Conservation (phyloP, 352 stramenopile species). For the Globisporangium emineosum region DNA sequence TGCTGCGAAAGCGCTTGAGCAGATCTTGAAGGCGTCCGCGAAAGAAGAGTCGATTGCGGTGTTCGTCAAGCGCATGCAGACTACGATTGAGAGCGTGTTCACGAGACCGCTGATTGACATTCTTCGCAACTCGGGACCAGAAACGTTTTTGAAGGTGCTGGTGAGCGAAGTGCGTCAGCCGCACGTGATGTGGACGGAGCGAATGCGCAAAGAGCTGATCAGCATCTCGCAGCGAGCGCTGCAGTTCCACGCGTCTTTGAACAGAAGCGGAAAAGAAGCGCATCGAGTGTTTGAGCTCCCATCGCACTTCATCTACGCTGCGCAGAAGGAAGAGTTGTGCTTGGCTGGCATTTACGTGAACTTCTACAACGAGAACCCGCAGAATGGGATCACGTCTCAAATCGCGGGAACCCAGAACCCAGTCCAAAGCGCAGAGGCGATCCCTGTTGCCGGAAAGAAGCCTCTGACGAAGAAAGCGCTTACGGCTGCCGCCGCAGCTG, state of each 20-base stretch:
- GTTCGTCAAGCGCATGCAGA: slow-evolving; percentile 79
- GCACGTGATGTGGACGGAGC: slow-evolving; percentile 86
- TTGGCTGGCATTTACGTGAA: slow-evolving; percentile 88
- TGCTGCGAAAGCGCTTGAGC: slow-evolving; percentile 67
- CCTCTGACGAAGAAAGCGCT: slow-evolving; percentile 22
- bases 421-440: slow-evolving; percentile 1
- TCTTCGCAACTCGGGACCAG: slow-evolving; percentile 50
- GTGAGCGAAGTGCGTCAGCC: slow-evolving; percentile 71
- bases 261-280: slow-evolving; percentile 48
- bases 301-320: slow-evolving; percentile 71
- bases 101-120: slow-evolving; percentile 75
- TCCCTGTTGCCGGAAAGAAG: slow-evolving; percentile 10
- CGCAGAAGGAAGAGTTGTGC: slow-evolving; percentile 81
- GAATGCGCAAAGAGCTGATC: slow-evolving; percentile 76
- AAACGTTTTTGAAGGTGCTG: slow-evolving; percentile 71
- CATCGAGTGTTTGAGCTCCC: slow-evolving; percentile 79
- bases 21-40: slow-evolving; percentile 63
- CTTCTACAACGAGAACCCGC: slow-evolving; percentile 86
- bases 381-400: slow-evolving; percentile 66
- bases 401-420: slow-evolving; percentile 70
- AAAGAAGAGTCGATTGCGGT: slow-evolving; percentile 72
- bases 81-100: slow-evolving; percentile 83
- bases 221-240: slow-evolving; percentile 63
- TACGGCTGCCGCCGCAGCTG: slow-evolving; percentile 16
- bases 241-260: slow-evolving; percentile 62